Percentiles rank a stretch among this genome's conserved stretches.
Evolutionary conservation across 306 rosid species (phyloP).

Genomic region (Lablab purpureus): DNA sequence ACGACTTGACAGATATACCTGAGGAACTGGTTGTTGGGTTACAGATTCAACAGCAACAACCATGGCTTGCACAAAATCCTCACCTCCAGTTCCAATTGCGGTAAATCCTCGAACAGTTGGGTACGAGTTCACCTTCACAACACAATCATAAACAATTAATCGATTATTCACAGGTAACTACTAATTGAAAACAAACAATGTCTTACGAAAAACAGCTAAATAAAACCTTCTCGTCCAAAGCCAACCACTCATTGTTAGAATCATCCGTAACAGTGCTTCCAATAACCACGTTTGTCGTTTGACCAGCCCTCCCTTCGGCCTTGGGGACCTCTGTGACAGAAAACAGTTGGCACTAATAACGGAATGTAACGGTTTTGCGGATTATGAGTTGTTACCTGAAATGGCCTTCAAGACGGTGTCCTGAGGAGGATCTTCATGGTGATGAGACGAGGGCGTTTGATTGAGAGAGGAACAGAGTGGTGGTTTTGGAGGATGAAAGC

Average conservation of each 20-base stretch:
- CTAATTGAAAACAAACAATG: neutral
- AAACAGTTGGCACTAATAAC: neutral
- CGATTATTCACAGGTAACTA: neutral
- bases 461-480: slow-evolving; percentile 54
- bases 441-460: slow-evolving; percentile 54
- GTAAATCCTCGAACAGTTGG: slow-evolving; percentile 84
- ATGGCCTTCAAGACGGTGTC: slow-evolving; percentile 77
- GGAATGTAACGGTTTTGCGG: neutral
- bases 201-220: neutral
- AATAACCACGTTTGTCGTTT: slow-evolving; percentile 73
- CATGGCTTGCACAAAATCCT: slow-evolving; percentile 88
- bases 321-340: slow-evolving; percentile 70
- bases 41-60: slow-evolving; percentile 79
- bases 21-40: slow-evolving; percentile 70
- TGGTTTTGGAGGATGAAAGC: slow-evolving; percentile 47
- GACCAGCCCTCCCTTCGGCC: slow-evolving; percentile 81
- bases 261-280: slow-evolving; percentile 81
- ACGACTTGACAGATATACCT: slow-evolving; percentile 49
- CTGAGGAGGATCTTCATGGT: slow-evolving; percentile 78
- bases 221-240: slow-evolving; percentile 86
- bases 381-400: slow-evolving; percentile 55
- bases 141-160: neutral
- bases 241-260: slow-evolving; percentile 72
- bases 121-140: slow-evolving; percentile 72
- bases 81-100: slow-evolving; percentile 87